Percentiles rank a stretch among this genome's conserved stretches.
Conservation (phyloP, 352 stramenopile genomes). For the Saprolegnia diclina region DNA sequence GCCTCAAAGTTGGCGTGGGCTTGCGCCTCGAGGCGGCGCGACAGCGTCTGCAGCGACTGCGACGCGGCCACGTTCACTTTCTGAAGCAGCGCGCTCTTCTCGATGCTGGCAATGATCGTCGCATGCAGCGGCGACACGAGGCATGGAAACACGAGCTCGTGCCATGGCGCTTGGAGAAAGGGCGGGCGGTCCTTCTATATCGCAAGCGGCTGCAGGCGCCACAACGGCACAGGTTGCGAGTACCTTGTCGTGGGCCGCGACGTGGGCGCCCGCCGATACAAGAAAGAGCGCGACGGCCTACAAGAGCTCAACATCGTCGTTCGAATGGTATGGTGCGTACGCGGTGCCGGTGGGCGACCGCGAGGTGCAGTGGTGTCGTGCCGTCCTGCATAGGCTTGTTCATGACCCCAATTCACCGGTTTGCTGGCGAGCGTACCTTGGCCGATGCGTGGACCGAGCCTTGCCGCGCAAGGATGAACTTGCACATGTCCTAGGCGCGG, state of each 20-base stretch:
- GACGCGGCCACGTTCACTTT: neutral
- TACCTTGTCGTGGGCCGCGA: conserved; percentile 3
- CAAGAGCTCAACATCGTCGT: neutral
- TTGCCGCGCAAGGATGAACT: neutral
- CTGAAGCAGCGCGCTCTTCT: neutral
- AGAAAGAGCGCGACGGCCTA: conserved; percentile 3
- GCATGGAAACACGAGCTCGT: conserved; percentile 19
- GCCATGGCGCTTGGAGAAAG: conserved; percentile 24
- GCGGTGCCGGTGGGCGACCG: neutral
- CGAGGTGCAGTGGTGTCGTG: neutral
- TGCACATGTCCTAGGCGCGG: conserved; percentile 4
- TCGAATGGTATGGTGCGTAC: neutral
- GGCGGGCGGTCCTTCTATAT: conserved; percentile 15
- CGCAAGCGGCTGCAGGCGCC: neutral
- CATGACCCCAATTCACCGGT: neutral
- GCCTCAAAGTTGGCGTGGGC: neutral
- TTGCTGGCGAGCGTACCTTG: neutral
- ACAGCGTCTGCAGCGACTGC: neutral
- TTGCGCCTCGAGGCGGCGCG: neutral
- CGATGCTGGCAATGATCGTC: neutral
- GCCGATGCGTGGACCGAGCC: conserved; percentile 12
- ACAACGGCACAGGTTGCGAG: neutral
- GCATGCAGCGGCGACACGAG: conserved; percentile 9
- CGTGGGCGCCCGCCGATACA: neutral
- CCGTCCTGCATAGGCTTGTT: neutral